Base-by-base conservation (phyloP, 495 filamentous ascomycete genomes). In the Trichoderma gamsii region DNA sequence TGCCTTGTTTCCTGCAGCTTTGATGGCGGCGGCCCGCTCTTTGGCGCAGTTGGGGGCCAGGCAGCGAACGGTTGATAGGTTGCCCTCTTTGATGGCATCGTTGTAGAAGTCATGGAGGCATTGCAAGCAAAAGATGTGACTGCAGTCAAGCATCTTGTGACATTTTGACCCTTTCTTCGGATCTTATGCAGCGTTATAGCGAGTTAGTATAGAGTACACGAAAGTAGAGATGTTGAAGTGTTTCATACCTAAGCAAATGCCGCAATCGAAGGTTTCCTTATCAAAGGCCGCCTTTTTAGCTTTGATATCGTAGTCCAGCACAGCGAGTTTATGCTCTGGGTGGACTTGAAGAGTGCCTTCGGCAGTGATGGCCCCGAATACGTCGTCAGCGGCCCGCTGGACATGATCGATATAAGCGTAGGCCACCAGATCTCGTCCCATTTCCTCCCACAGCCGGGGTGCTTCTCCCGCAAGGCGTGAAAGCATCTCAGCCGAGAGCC, bases 61-160 rank as follows among this genome's bases (percentile, higher is more conserved):
- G 72, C 95, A 99, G 70, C 85, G 88, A 63, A 99, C 87, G 35
- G 83, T 82, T 38, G 85, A 82, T 4, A 99, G 81, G 71, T 96
- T 88, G 3, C 95, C 95, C 75, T 97, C 90, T 0, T 83, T 84
- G 72, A 99, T 97, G 72, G 90, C 90, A 63, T 83, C 87, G 71
- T 89, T 92, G 80, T 95, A 99, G 70, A 92, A 97, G 71, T 93
- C 91, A 71, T 91, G 89, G 23, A 99, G 79, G 72, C 95, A 99
- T 4, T 82, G 70, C 44, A 89, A 78, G 75, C 95, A 99, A 72
- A 98, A 99, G 38, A 99, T 92, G 73, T 99, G 95, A 0, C 85
- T 87, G 75, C 95, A 99, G 41, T 86, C 85, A 23, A 88, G 74
- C 74, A 97, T 83, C 5, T 84, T 84, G 77, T 97, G 89, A 76